Evolutionary conservation across 352 stramenopile genomes (phyloP).

Genomic region (Phytophthora europaea): DNA sequence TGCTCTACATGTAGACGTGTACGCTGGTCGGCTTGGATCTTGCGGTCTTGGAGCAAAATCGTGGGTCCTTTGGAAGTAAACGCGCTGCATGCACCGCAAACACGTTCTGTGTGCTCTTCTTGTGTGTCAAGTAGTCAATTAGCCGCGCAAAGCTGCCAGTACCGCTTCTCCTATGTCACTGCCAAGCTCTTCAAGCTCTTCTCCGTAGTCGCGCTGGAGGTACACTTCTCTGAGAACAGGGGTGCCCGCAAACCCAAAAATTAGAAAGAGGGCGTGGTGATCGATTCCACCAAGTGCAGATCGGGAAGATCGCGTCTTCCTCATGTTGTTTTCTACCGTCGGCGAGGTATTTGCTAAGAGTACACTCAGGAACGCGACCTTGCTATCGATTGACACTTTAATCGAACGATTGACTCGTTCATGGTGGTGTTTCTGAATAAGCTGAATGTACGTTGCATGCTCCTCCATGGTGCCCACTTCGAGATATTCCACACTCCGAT

Average conservation of each 20-base stretch:
- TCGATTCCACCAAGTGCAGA: background rate
- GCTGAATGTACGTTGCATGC: background rate
- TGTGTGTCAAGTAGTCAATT: background rate
- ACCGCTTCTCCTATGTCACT: background rate
- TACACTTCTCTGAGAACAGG: background rate
- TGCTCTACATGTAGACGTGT: too few species aligned
- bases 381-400: background rate
- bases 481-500: background rate
- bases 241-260: background rate
- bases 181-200: background rate
- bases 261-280: background rate
- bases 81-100: too few species aligned
- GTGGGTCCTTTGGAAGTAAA: too few species aligned
- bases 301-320: background rate
- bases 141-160: background rate
- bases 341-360: background rate
- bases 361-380: background rate
- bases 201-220: background rate
- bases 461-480: background rate
- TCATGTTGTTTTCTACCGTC: background rate
- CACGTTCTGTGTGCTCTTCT: too few species aligned
- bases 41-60: too few species aligned
- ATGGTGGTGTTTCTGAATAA: background rate
- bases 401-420: background rate
- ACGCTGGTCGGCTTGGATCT: too few species aligned